Base-by-base conservation (phyloP, 108 stramenopile species). In the Nannochloropsis oceanica region DNA sequence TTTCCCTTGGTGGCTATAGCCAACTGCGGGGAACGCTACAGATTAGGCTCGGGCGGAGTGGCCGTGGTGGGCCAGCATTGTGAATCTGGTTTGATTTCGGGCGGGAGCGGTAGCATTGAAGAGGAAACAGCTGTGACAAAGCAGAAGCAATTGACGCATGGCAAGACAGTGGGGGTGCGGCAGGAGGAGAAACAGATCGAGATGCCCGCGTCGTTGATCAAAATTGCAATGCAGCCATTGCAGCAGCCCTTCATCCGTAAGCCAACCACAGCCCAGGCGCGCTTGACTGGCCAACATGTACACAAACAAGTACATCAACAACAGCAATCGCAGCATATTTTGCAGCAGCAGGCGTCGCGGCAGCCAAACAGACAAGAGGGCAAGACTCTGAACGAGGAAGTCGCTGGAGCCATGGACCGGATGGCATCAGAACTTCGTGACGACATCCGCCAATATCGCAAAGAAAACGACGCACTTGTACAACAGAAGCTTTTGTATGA, bases 1-100 rank as follows among this genome's bases (percentile, higher is more conserved):
- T 92, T 90, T 82, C 92, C 92, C 12, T 87, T 86, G 87, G 87
- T 92, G 20, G 91, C 92, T 12, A 79, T 92, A 43, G 89, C 88
- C 20, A 92, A 92, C 85, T 92, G 92, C 59, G 91, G 91, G 8
- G 34, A 44, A 26, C 86, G 84, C 42, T 89, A 81, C 79, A 73
- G 59, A 18, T 9, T 73, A 73, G 59, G 59, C n/a, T 34, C 5
- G 34, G 34, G 34, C 34, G 34, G 34, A 34, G 2, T 34, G 34
- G 34, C 34, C 34, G 34, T 34, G 34, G 34, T 34, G 34, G 34
- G 34, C 34, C 34, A 34, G 34, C 34, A 34, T 34, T 5, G 34
- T 34, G 34, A 34, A 34, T 34, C 34, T 5, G 34, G 34, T 34
- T 34, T 34, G 34, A 34, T 34, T 34, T 5, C 34, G 34, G 34